These are phyloP conservation scores for Rhinocladiella similis DNA, from an alignment of 2,329 filamentous ascomycete genomes.

Conservation along the genomic window DNA sequence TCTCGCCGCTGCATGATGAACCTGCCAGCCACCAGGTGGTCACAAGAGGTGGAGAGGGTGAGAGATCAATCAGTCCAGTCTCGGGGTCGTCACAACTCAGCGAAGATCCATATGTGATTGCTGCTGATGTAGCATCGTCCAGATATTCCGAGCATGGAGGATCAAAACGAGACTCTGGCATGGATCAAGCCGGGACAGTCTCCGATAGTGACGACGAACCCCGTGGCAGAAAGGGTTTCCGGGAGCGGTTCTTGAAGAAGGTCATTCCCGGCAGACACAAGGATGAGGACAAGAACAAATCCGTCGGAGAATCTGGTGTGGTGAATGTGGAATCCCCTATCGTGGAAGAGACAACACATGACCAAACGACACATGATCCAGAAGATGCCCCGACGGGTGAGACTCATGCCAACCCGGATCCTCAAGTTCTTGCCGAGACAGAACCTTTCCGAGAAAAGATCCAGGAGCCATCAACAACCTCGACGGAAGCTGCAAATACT, in stretches of 20 bases:
- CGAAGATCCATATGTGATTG: constrained; percentile 24
- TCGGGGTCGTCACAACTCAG: constrained; percentile 17
- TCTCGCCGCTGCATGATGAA: constrained; percentile 19
- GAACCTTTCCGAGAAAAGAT: constrained; percentile 16
- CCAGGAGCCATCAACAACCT: constrained; percentile 20
- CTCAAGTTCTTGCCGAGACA: constrained; percentile 3
- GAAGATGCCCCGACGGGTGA: not conserved
- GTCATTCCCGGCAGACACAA: constrained; percentile 19
- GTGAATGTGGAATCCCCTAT: constrained; percentile 5
- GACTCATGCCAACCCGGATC: constrained; percentile 11
- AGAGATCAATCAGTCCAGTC: constrained; percentile 28
- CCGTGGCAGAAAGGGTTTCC: constrained; percentile 26
- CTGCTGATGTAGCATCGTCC: constrained; percentile 23
- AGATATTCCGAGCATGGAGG: constrained; percentile 16
- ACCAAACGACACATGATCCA: not conserved
- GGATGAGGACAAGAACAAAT: constrained; percentile 20
- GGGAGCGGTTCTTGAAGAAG: constrained; percentile 23
- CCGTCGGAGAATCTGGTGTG: not conserved
- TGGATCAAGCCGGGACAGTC: constrained; percentile 11
- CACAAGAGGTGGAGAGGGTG: not conserved
- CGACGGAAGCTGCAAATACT: constrained; percentile 12
- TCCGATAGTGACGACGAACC: constrained; percentile 21
- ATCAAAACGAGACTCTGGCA: constrained; percentile 19
- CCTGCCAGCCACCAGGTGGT: not conserved
- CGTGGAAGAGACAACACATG: constrained; percentile 1